Conservation (phyloP, 208 protist species). For the Herpetomonas muscarum region DNA sequence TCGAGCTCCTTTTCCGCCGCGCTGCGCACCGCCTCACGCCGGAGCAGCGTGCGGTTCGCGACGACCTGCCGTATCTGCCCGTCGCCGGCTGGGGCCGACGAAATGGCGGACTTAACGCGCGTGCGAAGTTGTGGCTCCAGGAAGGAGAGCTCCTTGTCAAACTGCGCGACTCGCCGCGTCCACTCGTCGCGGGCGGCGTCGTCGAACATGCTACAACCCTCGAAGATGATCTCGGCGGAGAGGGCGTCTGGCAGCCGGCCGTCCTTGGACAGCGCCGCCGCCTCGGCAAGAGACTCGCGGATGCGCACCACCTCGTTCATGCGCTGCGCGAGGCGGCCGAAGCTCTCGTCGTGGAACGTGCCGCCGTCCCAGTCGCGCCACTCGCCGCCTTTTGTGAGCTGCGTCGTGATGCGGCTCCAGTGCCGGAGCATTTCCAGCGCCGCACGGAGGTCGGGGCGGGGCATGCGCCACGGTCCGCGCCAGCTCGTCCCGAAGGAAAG, state of each 20-base stretch:
- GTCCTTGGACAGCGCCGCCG: slow-evolving; percentile 26
- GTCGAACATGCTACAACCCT: slow-evolving; percentile 61
- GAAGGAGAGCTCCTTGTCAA: slow-evolving; percentile 84
- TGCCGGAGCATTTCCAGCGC: slow-evolving; percentile 57
- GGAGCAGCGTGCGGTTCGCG: slow-evolving; percentile 56
- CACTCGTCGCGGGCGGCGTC: slow-evolving; percentile 37
- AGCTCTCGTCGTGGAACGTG: slow-evolving; percentile 65
- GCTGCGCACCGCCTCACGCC: slow-evolving; percentile 38
- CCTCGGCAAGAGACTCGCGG: slow-evolving; percentile 49
- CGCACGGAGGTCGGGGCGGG: slow-evolving; percentile 38
- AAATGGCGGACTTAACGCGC: slow-evolving; percentile 58
- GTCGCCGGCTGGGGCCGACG: slow-evolving; percentile 20
- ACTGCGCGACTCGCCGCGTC: slow-evolving; percentile 50
- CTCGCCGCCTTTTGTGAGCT: slow-evolving; percentile 38
- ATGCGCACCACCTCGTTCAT: slow-evolving; percentile 71
- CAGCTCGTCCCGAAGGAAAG: slow-evolving; percentile 67
- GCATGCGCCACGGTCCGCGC: slow-evolving; percentile 78
- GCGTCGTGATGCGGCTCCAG: slow-evolving; percentile 53
- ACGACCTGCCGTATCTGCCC: slow-evolving; percentile 38
- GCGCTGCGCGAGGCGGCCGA: slow-evolving; percentile 54
- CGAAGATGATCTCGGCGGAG: slow-evolving; percentile 75
- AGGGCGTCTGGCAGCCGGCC: slow-evolving; percentile 33
- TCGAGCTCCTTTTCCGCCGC: slow-evolving; percentile 53
- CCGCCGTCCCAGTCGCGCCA: slow-evolving; percentile 78
- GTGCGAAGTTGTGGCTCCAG: slow-evolving; percentile 65